These are phyloP conservation scores for Naumovozyma baii DNA, from an alignment of 805 yeast genomes.

Conservation along the genomic window DNA sequence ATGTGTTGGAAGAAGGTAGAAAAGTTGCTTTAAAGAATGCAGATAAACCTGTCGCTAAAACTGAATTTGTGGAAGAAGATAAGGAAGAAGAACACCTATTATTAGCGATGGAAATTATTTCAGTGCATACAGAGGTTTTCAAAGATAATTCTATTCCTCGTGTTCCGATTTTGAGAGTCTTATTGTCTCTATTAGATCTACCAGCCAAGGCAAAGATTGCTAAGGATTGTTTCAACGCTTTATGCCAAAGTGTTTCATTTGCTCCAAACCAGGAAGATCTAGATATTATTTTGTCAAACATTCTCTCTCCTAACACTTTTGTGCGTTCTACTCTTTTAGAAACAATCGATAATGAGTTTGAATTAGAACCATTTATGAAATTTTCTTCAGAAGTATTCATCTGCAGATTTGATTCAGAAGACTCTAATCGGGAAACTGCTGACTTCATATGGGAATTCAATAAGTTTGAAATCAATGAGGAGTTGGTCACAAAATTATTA, in stretches of 20 bases:
- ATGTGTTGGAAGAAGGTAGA: slow-evolving; percentile 60
- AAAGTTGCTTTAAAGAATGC: slow-evolving; percentile 43
- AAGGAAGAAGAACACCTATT: slow-evolving; percentile 81
- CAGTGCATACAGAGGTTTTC: slow-evolving; percentile 59
- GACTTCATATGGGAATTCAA: slow-evolving; percentile 80
- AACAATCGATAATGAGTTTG: slow-evolving; percentile 74
- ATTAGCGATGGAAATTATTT: slow-evolving; percentile 65
- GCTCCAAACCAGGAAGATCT: slow-evolving; percentile 51
- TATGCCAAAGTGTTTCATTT: slow-evolving; percentile 68
- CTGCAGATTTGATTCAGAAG: slow-evolving; percentile 64
- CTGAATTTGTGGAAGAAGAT: slow-evolving; percentile 72
- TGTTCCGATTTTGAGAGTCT: slow-evolving; percentile 45
- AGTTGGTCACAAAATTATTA: slow-evolving; percentile 38
- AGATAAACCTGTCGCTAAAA: slow-evolving; percentile 41
- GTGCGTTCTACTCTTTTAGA: slow-evolving; percentile 77
- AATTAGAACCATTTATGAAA: slow-evolving; percentile 32
- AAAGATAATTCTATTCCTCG: slow-evolving; percentile 63
- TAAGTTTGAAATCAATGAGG: slow-evolving; percentile 31
- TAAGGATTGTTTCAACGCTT: slow-evolving; percentile 70
- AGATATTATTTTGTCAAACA: slow-evolving; percentile 42
- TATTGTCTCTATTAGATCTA: slow-evolving; percentile 57
- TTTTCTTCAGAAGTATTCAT: slow-evolving; percentile 70
- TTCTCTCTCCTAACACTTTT: slow-evolving; percentile 54
- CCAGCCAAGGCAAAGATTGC: slow-evolving; percentile 74
- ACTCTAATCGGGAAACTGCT: slow-evolving; percentile 54